Conservation (phyloP, 352 stramenopile species). For the Pythium phragmitis region DNA sequence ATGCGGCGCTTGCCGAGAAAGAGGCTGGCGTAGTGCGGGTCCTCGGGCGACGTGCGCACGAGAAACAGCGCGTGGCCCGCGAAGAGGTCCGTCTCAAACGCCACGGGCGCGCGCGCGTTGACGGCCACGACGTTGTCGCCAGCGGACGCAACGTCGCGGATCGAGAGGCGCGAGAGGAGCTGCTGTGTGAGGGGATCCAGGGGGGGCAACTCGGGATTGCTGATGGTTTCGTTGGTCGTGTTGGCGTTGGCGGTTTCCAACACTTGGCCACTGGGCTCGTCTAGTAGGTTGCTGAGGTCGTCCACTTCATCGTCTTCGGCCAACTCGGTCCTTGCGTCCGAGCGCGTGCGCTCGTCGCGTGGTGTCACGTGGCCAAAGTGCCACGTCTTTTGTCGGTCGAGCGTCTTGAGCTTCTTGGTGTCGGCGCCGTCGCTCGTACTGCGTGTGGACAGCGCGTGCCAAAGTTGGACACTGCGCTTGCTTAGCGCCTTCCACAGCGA, state of each 20-base stretch:
- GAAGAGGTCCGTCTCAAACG: slow-evolving; percentile 90
- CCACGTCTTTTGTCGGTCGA: slow-evolving; percentile 23
- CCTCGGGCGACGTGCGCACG: slow-evolving; percentile 63
- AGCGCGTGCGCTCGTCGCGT: slow-evolving; percentile 7
- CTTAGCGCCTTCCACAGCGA: neutral
- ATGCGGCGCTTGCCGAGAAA: slow-evolving; percentile 67
- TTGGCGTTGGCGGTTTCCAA: slow-evolving; percentile 3
- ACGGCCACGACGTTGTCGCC: slow-evolving; percentile 34
- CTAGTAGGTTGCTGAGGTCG: neutral
- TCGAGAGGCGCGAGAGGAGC: slow-evolving; percentile 19
- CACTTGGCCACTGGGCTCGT: neutral
- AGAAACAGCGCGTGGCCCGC: slow-evolving; percentile 77
- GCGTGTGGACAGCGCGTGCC: neutral
- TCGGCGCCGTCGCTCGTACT: neutral
- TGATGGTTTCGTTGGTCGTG: neutral
- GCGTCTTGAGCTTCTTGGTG: slow-evolving; percentile 1
- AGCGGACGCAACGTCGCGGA: slow-evolving; percentile 16
- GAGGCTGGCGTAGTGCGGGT: slow-evolving; percentile 49
- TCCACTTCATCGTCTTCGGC: slow-evolving; percentile 8
- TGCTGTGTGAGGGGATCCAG: slow-evolving; percentile 3
- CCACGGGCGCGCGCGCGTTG: slow-evolving; percentile 58
- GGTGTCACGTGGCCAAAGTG: neutral
- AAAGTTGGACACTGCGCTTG: neutral
- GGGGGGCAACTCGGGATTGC: neutral
- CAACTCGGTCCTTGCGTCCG: slow-evolving; percentile 14